Evolutionary conservation across 208 protist genomes (phyloP), one percentile per base, ranked within the genome.

Genomic region (Polymyxa betae): DNA sequence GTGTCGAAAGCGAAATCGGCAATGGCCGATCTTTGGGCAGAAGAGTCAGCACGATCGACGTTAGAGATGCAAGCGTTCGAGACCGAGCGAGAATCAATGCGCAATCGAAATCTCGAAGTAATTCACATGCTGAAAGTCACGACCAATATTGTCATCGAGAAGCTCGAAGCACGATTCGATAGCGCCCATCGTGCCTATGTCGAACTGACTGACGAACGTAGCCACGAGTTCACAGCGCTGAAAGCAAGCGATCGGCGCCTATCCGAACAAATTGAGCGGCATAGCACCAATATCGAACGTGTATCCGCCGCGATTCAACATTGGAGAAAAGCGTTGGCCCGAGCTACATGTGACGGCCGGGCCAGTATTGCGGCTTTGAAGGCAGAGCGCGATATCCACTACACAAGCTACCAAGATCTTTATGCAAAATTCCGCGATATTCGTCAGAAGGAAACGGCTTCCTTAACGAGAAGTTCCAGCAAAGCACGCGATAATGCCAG

Each of bases 81-180:
- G 16, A 82, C 72, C n/a, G 72, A 82, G n/a, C 5, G 72, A 43
- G 72, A 82, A 82, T 5, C 72, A n/a, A 12, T 45, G 40, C 5
- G 72, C 16, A 82, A 82, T 43, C 72, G 72, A 35, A 82, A 43
- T 35, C 72, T 82, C 16, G 72, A 82, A n/a, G 72, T 43, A 12
- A 82, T 82, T 35, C 72, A 82, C n/a, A 82, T 82, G 72, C 72
- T 82, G 72, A 35, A 43, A 35, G 72, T 82, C 35, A 20, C 72
- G n/a, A 82, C 72, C 12, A 82, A 82, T n/a, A n/a, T 43, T 5
- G 40, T 43, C 16, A 82, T 82, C n/a, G 72, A 82, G n/a, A 82
- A 82, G n/a, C 72, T 82, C 16, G 72, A 82, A n/a, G 72, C 5
- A 12, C n/a, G 40, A n/a, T 82, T 82, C 72, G 72, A 82, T n/a